phyloP scores from a whole-genome alignment of 139 green algal genomes.

The Chloropicon primus region DNA sequence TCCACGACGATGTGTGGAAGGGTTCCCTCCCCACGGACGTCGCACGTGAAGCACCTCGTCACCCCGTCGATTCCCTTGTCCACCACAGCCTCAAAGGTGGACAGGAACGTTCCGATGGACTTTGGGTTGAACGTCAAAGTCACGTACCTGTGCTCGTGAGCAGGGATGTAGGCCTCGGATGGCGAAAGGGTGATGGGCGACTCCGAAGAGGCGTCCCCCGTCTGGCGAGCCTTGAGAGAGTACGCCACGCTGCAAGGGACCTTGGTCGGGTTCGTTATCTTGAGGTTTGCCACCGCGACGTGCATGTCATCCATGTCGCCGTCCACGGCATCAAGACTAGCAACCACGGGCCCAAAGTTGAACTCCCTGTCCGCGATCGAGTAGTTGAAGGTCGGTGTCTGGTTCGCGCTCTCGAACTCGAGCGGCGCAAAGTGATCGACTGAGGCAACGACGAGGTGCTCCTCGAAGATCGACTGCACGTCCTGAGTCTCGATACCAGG shows the following conservation, averaged over 20 bases:
- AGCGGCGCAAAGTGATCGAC: constrained; percentile 39
- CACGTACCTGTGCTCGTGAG: constrained; percentile 30
- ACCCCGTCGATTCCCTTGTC: constrained; percentile 39
- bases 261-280: constrained; percentile 67
- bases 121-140: constrained; percentile 38
- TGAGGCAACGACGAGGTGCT: constrained; percentile 41
- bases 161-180: constrained; percentile 30
- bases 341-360: constrained; percentile 56
- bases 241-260: constrained; percentile 60
- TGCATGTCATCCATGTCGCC: constrained; percentile 4
- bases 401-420: constrained; percentile 35
- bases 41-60: constrained; percentile 47
- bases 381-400: not conserved
- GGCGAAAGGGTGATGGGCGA: constrained; percentile 52
- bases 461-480: constrained; percentile 62
- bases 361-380: constrained; percentile 39
- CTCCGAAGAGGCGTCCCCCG: not conserved
- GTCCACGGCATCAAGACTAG: constrained; percentile 21
- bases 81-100: constrained; percentile 47
- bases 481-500: constrained; percentile 48
- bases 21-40: constrained; percentile 53
- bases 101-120: constrained; percentile 47
- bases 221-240: constrained; percentile 35
- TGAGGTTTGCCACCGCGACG: constrained; percentile 46
- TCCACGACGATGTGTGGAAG: constrained; percentile 51